These are phyloP conservation scores for Cladorrhinum sp. DNA, from an alignment of 2,329 filamentous ascomycete genomes.

Conservation along the genomic window DNA sequence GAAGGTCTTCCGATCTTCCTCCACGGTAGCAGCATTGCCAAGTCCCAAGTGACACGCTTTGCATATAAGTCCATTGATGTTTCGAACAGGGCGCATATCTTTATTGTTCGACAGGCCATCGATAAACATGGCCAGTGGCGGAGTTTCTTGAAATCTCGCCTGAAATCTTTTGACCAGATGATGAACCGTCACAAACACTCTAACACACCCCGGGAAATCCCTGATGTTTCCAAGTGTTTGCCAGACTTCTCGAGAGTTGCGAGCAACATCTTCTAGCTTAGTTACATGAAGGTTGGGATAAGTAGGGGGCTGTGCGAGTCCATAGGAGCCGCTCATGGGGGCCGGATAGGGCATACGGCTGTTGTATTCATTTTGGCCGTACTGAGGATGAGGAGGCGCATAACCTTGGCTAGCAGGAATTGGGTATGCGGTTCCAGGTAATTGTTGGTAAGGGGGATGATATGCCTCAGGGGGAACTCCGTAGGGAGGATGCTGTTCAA, in stretches of 20 bases:
- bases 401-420: conserved; percentile 11
- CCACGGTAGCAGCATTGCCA: conserved; percentile 26
- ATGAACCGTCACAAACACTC: conserved; percentile 61
- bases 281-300: conserved; percentile 43
- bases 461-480: conserved; percentile 25
- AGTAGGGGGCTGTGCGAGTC: conserved; percentile 16
- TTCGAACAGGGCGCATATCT: conserved; percentile 55
- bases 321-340: conserved; percentile 20
- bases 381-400: conserved; percentile 11
- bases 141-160: conserved; percentile 53
- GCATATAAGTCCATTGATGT: conserved; percentile 53
- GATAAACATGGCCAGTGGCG: conserved; percentile 56
- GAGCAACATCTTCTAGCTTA: conserved; percentile 52
- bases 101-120: conserved; percentile 56
- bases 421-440: background rate
- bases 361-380: conserved; percentile 20
- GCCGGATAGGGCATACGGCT: conserved; percentile 27
- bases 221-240: conserved; percentile 56
- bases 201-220: conserved; percentile 59
- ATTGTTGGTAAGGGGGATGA: conserved; percentile 22
- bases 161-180: conserved; percentile 59
- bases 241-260: conserved; percentile 61
- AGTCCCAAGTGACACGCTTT: conserved; percentile 48
- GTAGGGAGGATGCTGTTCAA: conserved; percentile 16
- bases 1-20: conserved; percentile 41